Evolutionary conservation across 2,329 filamentous ascomycete genomes (phyloP), one percentile per base, ranked within the genome.

Genomic region (Setomelanomma holmii): DNA sequence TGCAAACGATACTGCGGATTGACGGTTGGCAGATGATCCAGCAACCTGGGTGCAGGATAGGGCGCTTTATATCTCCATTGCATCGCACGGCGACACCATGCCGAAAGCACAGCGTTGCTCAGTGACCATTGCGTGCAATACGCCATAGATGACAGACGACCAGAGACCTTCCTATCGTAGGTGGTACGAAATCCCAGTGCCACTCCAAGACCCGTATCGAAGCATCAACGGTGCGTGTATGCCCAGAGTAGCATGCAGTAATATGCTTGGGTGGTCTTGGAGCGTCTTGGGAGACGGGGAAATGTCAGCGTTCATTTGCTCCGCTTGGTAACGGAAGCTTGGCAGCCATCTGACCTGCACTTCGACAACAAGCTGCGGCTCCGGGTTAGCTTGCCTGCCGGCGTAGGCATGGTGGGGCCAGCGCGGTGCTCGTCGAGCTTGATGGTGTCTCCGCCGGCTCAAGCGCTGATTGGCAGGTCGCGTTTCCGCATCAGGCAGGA

Each of bases 91-190:
- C n/a, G n/a, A 45, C 43, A 54, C 49, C 45, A 23, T 30, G 14
- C 35, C 33, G 36, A 20, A 39, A 40, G 36, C 45, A 53, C 38
- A 16, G 48, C 53, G 24, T 55, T 41, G 36, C 53, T 45, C 49
- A 42, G 35, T 48, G 43, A 51, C 23, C 41, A 22, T 59, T 45
- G 58, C 52, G 54, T 61, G 56, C 51, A 30, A 49, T 49, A 46
- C 54, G 55, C 58, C 50, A 55, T 54, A 44, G 51, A 54, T 57
- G 61, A 43, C 36, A 47, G 48, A 51, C 49, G 47, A 39, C 45
- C 42, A 46, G n/a, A 62, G 63, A 68, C 68, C 69, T 72, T 71
- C 69, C 69, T 71, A 71, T 70, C 66, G 45, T 42, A 70, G 69
- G 36, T 59, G 56, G 52, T 53, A 55, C 60, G 56, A 51, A 49